Conservation (phyloP, 2,329 filamentous ascomycete species). For the Coniochaeta ligniaria region DNA sequence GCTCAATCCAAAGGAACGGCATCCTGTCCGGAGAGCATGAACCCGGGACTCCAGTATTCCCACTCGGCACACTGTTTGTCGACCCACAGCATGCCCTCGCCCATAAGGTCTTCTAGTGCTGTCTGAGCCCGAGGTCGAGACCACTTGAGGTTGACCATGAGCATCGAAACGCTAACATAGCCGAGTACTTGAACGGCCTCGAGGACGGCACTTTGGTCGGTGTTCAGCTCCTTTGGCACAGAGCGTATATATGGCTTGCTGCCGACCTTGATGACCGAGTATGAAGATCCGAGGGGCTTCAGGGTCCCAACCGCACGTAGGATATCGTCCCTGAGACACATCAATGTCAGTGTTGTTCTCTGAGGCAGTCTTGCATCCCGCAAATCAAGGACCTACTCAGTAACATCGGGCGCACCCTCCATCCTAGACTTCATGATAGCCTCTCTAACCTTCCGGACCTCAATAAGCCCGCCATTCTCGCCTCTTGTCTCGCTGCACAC, state of each 20-base stretch:
- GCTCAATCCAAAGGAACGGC: background rate
- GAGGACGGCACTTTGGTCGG: constrained; percentile 84
- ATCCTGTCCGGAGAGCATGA: constrained; percentile 46
- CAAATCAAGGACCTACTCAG: constrained; percentile 49
- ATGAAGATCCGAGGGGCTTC: constrained; percentile 79
- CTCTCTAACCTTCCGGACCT: constrained; percentile 72
- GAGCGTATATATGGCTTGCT: constrained; percentile 82
- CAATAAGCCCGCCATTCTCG: constrained; percentile 90
- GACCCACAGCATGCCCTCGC: constrained; percentile 89
- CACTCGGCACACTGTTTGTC: constrained; percentile 79
- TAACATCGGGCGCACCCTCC: constrained; percentile 71
- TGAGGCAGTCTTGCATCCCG: background rate
- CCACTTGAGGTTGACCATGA: constrained; percentile 82
- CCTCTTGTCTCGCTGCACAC: constrained; percentile 78
- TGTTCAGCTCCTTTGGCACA: constrained; percentile 90
- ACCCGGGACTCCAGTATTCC: constrained; percentile 88
- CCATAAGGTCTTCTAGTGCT: constrained; percentile 81
- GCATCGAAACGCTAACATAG: constrained; percentile 83
- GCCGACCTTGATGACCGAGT: constrained; percentile 77
- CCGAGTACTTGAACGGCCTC: constrained; percentile 87
- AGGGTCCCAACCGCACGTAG: constrained; percentile 82
- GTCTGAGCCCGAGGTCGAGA: constrained; percentile 77
- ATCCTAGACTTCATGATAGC: constrained; percentile 65
- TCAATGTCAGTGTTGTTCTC: background rate
- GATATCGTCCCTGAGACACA: constrained; percentile 65